phyloP scores from a whole-genome alignment of 108 stramenopile species.

The Skeletonema marinoi region DNA sequence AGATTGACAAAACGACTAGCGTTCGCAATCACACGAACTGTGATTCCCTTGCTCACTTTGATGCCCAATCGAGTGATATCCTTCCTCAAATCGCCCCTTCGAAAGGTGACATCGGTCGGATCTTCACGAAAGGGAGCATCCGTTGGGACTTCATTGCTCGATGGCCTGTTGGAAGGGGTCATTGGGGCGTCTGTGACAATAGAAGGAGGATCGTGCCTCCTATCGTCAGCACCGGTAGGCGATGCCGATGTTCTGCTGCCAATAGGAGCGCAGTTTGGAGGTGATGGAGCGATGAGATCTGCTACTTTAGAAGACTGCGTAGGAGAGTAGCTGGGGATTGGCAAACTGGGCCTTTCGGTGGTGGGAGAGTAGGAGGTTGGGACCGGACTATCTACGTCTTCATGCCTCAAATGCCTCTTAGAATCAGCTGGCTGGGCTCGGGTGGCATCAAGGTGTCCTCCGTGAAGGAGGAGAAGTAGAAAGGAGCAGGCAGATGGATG shows the following conservation, averaged over 20 bases:
- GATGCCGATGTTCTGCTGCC: not conserved
- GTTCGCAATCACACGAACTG: not conserved
- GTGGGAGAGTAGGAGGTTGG: not conserved
- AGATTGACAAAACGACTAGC: not conserved
- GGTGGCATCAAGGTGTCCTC: not conserved
- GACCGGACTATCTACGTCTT: not conserved
- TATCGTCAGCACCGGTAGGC: not conserved
- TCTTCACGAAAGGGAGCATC: not conserved
- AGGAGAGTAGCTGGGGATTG: not conserved
- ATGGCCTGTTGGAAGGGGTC: not conserved
- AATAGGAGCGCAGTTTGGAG: conserved; percentile 5
- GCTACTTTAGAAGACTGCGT: not conserved
- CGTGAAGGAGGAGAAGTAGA: not conserved
- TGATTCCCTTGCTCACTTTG: conserved; percentile 13
- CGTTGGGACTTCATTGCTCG: not conserved
- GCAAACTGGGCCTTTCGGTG: not conserved
- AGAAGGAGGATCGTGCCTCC: not conserved
- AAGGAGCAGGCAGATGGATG: not conserved
- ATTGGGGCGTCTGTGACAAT: not conserved
- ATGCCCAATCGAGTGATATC: not conserved
- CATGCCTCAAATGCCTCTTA: not conserved
- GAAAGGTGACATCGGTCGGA: not conserved
- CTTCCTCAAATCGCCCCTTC: conserved; percentile 6
- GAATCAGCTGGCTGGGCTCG: not conserved
- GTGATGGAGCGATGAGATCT: not conserved